phyloP scores from a whole-genome alignment of 108 stramenopile species.

The Cylindrotheca closterium region DNA sequence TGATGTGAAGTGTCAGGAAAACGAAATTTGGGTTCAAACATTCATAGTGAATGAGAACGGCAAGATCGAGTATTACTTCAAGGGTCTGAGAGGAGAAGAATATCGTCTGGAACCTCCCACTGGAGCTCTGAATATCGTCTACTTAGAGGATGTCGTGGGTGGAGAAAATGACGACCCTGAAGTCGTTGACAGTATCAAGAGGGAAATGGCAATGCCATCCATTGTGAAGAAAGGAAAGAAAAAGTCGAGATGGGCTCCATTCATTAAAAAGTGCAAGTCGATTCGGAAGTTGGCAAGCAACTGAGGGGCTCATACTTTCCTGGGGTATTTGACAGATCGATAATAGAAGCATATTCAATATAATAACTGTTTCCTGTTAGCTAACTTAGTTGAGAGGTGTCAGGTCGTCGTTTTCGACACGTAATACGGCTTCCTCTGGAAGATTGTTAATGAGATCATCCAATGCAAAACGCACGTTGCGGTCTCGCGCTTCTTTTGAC shows the following conservation, averaged over 20 bases:
- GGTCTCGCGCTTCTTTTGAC: slow-evolving; percentile 38
- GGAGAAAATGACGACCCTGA: too few relatives aligned
- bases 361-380: too few relatives aligned
- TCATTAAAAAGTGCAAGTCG: too few relatives aligned
- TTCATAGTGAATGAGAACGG: background rate
- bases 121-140: background rate
- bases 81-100: background rate
- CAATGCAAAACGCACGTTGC: slow-evolving; percentile 62
- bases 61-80: background rate
- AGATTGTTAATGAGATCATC: slow-evolving; percentile 69
- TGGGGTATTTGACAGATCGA: too few relatives aligned
- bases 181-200: too few relatives aligned
- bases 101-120: background rate
- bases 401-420: slow-evolving; percentile 67
- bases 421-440: slow-evolving; percentile 72
- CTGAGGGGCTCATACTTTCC: too few relatives aligned
- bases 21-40: background rate
- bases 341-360: too few relatives aligned
- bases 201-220: too few relatives aligned
- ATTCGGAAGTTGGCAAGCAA: too few relatives aligned
- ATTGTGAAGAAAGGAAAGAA: too few relatives aligned
- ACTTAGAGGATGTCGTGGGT: background rate
- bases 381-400: slow-evolving; percentile 36
- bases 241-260: too few relatives aligned
- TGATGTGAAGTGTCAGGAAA: background rate